These are phyloP conservation scores for Rosa multiflora DNA, from an alignment of 306 rosid genomes.

Conservation along the genomic window DNA sequence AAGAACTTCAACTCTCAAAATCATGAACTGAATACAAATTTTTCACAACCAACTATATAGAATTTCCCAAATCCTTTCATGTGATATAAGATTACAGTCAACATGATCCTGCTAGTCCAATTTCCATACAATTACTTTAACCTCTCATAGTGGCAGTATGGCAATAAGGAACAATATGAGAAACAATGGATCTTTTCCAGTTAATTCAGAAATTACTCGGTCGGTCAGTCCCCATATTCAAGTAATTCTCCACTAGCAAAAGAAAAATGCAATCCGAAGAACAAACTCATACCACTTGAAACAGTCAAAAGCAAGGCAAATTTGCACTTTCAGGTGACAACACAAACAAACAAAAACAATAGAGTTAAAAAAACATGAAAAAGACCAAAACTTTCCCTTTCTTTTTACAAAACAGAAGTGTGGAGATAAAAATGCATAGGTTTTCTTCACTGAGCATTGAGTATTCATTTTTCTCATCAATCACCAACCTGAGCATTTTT, in stretches of 20 bases:
- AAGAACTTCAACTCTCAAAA: background rate
- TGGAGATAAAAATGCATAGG: background rate
- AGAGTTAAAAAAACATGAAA: background rate
- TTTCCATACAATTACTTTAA: background rate
- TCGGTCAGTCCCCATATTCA: background rate
- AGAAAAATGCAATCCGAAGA: background rate
- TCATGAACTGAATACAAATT: background rate
- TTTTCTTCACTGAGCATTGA: background rate
- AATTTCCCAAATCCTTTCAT: background rate
- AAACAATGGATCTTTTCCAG: background rate
- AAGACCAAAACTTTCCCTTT: background rate
- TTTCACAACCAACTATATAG: background rate
- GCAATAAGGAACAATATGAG: background rate
- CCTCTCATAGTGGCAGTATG: background rate
- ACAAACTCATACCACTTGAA: background rate
- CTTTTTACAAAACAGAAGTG: background rate
- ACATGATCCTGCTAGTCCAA: constrained; percentile 1
- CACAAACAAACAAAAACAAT: background rate
- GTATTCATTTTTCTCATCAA: background rate
- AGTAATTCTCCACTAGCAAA: background rate
- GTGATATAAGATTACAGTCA: background rate
- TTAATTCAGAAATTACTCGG: background rate
- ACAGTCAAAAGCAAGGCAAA: background rate
- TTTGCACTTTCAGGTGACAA: background rate
- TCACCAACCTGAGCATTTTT: background rate